Conservation (phyloP, 257 asterid species). For the Fraxinus pennsylvanica region DNA sequence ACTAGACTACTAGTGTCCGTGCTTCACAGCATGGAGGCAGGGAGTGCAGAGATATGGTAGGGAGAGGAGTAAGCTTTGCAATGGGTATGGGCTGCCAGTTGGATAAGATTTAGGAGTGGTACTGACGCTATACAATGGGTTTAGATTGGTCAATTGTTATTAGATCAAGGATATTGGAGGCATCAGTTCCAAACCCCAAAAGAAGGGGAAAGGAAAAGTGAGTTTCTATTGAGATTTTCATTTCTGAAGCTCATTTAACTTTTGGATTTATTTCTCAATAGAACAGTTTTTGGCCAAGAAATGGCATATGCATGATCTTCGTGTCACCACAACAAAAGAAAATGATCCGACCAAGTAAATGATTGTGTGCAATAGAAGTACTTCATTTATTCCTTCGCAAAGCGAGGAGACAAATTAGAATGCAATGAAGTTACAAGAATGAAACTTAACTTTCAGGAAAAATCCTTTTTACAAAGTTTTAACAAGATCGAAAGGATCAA, state of each 20-base stretch:
- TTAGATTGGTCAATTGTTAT: background rate
- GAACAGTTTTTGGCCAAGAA: background rate
- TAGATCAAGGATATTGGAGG: background rate
- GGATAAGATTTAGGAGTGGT: too few relatives aligned
- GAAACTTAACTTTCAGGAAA: background rate
- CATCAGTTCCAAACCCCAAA: background rate
- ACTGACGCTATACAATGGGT: too few relatives aligned
- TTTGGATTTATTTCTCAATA: background rate
- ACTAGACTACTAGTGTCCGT: background rate
- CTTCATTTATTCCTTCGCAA: background rate
- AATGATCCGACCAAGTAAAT: background rate
- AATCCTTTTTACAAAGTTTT: background rate
- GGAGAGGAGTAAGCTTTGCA: background rate
- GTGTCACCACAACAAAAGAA: background rate
- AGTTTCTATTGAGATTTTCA: background rate
- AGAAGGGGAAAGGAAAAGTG: background rate
- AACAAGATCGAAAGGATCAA: conserved; percentile 6
- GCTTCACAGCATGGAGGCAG: background rate
- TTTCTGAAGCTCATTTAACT: background rate
- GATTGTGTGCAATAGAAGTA: background rate
- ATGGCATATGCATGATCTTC: background rate
- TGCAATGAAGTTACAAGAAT: background rate
- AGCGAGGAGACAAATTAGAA: background rate
- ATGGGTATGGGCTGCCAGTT: too few relatives aligned
- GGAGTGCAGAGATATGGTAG: background rate